phyloP scores from a whole-genome alignment of 257 asterid genomes.

The Perilla frutescens region DNA sequence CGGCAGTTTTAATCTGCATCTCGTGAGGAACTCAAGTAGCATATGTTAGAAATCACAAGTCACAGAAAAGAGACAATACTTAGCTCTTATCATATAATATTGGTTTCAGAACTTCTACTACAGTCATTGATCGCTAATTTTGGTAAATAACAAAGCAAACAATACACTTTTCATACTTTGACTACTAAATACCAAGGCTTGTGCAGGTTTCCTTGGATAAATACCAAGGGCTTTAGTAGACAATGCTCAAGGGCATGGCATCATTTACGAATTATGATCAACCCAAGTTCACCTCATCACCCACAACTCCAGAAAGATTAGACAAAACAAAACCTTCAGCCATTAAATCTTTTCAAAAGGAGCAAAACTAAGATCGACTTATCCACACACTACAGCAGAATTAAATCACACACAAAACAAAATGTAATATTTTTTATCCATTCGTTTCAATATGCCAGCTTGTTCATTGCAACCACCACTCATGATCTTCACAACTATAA shows the following conservation, averaged over 20 bases:
- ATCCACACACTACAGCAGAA: not conserved
- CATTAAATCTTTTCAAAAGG: not conserved
- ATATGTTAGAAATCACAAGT: not conserved
- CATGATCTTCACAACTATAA: not conserved
- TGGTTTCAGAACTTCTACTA: not conserved
- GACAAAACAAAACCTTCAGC: not conserved
- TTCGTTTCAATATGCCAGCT: conserved; percentile 3
- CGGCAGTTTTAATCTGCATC: not conserved
- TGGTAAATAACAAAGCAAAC: too few relatives aligned
- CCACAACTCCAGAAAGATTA: not conserved
- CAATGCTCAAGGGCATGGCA: not conserved
- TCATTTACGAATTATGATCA: not conserved
- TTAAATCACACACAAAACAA: conserved; percentile 14
- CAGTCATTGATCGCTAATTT: too few relatives aligned
- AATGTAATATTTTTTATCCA: not conserved
- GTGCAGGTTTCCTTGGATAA: not conserved
- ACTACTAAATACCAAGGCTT: not conserved
- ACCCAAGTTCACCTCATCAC: not conserved
- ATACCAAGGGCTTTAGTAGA: not conserved
- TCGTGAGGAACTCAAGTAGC: conserved; percentile 20
- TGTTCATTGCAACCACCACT: not conserved
- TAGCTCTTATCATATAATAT: not conserved
- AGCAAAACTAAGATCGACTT: not conserved
- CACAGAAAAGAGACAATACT: conserved; percentile 2
- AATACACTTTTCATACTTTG: not conserved